phyloP scores from a whole-genome alignment of 306 rosid species.

The Medicago truncatula region DNA sequence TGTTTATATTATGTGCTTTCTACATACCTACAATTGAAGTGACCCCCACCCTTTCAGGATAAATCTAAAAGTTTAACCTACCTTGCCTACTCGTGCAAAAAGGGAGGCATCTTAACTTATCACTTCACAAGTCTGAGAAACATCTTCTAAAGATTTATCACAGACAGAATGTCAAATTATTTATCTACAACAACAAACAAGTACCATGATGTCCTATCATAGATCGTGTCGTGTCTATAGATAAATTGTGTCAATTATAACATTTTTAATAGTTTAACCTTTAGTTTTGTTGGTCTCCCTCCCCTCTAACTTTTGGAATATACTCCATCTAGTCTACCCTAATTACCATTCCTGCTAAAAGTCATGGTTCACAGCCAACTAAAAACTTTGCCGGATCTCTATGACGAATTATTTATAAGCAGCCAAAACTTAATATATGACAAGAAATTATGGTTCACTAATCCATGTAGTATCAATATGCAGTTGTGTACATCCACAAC shows the following conservation, averaged over 20 bases:
- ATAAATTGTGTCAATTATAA: not conserved
- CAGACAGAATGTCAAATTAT: conserved; percentile 1
- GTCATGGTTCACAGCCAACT: not conserved
- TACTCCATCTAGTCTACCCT: not conserved
- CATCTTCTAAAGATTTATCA: not conserved
- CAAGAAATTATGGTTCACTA: too few species aligned
- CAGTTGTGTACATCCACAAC: too few species aligned
- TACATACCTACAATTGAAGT: conserved; percentile 23
- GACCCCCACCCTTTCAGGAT: not conserved
- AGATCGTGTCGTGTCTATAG: not conserved
- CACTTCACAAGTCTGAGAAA: not conserved
- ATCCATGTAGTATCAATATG: not conserved
- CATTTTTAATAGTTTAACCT: conserved; percentile 2
- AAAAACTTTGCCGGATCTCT: too few species aligned
- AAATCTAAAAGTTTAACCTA: not conserved
- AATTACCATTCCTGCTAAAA: not conserved
- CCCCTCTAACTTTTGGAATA: not conserved
- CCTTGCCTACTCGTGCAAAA: not conserved
- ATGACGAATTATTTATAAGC: not conserved
- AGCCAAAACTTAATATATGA: not conserved
- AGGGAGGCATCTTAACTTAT: not conserved
- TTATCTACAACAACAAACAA: not conserved
- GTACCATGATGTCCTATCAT: not conserved
- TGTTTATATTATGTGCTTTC: not conserved
- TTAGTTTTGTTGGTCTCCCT: not conserved